These are phyloP conservation scores for Hebeloma cylindrosporum DNA, from an alignment of 768 basidiomycete genomes.

Conservation along the genomic window DNA sequence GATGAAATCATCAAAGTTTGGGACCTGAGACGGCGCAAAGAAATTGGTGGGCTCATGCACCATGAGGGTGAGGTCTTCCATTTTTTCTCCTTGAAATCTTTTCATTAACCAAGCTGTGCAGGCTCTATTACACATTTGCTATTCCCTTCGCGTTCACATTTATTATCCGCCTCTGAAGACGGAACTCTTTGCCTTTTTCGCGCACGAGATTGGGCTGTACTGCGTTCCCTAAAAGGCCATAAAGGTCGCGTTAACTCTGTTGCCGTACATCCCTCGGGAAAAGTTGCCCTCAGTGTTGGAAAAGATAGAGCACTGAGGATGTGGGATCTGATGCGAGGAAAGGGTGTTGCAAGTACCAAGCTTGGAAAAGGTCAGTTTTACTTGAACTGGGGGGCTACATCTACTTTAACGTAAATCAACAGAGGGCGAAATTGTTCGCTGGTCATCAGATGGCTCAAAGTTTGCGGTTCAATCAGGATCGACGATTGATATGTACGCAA, in stretches of 20 bases:
- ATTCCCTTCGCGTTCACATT: conserved; percentile 87
- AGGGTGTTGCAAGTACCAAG: conserved; percentile 85
- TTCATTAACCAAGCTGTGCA: conserved; percentile 28
- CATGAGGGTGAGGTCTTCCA: conserved; percentile 69
- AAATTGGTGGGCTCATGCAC: conserved; percentile 92
- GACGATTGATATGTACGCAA: conserved; percentile 80
- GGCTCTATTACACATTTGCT: conserved; percentile 88
- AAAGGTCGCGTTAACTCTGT: conserved; percentile 89
- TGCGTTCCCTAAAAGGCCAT: conserved; percentile 88
- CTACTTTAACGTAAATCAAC: no score
- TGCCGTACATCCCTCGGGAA: conserved; percentile 90
- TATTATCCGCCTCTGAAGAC: conserved; percentile 91
- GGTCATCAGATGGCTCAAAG: conserved; percentile 73
- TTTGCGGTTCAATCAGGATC: conserved; percentile 80
- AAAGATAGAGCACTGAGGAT: conserved; percentile 87
- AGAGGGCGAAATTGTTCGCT: conserved; percentile 94
- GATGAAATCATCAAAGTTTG: conserved; percentile 98
- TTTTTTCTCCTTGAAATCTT: background rate
- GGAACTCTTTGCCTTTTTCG: conserved; percentile 88
- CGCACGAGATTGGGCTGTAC: conserved; percentile 90
- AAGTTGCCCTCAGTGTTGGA: conserved; percentile 89
- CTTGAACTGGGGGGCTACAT: no score
- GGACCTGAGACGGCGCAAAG: conserved; percentile 89
- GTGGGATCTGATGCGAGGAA: conserved; percentile 99
- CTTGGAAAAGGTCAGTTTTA: conserved; percentile 92